Evolutionary conservation across 2,329 filamentous ascomycete species (phyloP), one percentile per base, ranked within the genome.

Genomic region (Trichoderma sp.): DNA sequence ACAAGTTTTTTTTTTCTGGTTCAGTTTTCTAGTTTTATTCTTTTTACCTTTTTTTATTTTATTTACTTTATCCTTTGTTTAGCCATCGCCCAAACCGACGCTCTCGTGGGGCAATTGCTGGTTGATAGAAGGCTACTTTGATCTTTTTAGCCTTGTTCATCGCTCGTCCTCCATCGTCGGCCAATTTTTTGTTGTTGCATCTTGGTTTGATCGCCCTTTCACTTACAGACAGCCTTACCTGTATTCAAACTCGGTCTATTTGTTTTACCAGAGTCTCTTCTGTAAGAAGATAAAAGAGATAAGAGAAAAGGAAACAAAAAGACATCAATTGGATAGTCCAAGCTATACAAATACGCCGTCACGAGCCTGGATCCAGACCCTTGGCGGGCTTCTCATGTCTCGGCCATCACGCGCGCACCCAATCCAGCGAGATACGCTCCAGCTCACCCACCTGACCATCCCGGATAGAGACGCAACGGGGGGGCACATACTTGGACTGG

Each of bases 381-480:
- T 64, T 58, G 66, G 73, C 62, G 57, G 57, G 64, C 64, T 58
- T 60, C 63, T 64, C 63, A 72, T 75, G 76, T 76, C 75, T 73
- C 73, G 72, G 73, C 65, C 63, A 58, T 72, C 28, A 73, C 73
- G 71, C 74, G 71, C 66, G 66, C 66, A 51, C 67, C 75, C 69
- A 71, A 71, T 73, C 72, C 73, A 74, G 67, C 70, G 58, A 32
- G 47, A 28, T 57, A 60, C 68, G 61, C 47, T 47, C 51, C 60
- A 67, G 36, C 39, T 66, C 53, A 28, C 30, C 47, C 72, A 71
- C 53, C 60, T 72, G 64, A 62, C 64, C 58, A 68, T 68, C 64
- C 70, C 64, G 51, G 21, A 71, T 57, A 71, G 47, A 71, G 69
- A 36, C 21, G 60, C 68, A 57, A 64, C 32, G 47, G 60, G 56